phyloP scores from a whole-genome alignment of 495 filamentous ascomycete species.

The Halenospora varia region DNA sequence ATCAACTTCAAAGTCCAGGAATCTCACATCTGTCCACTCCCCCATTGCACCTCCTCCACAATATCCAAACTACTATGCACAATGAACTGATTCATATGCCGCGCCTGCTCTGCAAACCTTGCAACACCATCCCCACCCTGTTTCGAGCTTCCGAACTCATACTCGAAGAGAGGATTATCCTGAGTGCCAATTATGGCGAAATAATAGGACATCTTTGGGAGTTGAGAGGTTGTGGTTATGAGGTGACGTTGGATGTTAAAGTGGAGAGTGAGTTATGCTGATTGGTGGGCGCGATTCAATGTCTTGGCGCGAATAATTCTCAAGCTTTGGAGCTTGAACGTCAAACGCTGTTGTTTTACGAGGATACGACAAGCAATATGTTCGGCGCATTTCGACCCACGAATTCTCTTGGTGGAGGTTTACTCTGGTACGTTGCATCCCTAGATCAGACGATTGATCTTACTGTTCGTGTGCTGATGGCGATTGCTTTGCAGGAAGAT shows the following conservation, averaged over 20 bases:
- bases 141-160: slow-evolving; percentile 94
- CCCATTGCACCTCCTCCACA: slow-evolving; percentile 94
- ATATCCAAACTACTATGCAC: slow-evolving; percentile 89
- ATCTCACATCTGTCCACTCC: slow-evolving; percentile 65
- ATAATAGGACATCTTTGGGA: slow-evolving; percentile 81
- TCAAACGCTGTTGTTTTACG: slow-evolving; percentile 4
- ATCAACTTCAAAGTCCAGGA: background rate
- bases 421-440: slow-evolving; percentile 63
- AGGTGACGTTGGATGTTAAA: background rate
- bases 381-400: slow-evolving; percentile 80
- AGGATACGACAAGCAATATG: slow-evolving; percentile 40
- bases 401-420: slow-evolving; percentile 69
- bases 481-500: slow-evolving; percentile 68
- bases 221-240: background rate
- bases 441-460: background rate
- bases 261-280: slow-evolving; percentile 5
- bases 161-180: slow-evolving; percentile 91
- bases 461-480: slow-evolving; percentile 3
- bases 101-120: slow-evolving; percentile 78
- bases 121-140: slow-evolving; percentile 87
- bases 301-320: slow-evolving; percentile 9
- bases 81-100: slow-evolving; percentile 96
- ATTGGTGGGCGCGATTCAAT: slow-evolving; percentile 17
- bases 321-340: slow-evolving; percentile 2
- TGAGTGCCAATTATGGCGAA: slow-evolving; percentile 92